A percentile compares a stretch with the other conserved stretches of the same genome.
Evolutionary conservation across 495 filamentous ascomycete species (phyloP).

Genomic region (Monascus purpureus): DNA sequence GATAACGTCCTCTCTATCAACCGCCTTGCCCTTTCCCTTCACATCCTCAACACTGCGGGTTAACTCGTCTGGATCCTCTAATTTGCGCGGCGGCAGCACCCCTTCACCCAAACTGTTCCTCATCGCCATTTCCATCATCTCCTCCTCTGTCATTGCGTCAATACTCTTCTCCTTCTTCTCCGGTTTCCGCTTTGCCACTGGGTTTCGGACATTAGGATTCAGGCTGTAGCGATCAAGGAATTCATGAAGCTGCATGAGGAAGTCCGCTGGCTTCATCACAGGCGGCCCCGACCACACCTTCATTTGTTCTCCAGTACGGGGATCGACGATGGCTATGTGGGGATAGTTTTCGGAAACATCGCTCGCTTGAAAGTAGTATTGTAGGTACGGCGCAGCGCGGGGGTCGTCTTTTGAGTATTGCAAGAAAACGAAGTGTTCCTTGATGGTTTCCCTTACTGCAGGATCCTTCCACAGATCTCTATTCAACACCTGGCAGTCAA

Average conservation of each 20-base stretch:
- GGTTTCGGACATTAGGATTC: slow-evolving; percentile 76
- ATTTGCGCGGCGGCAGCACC: slow-evolving; percentile 19
- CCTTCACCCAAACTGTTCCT: slow-evolving; percentile 58
- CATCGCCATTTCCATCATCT: slow-evolving; percentile 88
- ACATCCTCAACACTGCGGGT: slow-evolving; percentile 47
- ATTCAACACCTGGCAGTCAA: slow-evolving; percentile 86
- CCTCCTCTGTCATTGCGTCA: slow-evolving; percentile 85
- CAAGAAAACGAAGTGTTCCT: slow-evolving; percentile 88
- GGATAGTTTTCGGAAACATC: slow-evolving; percentile 72
- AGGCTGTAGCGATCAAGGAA: slow-evolving; percentile 94
- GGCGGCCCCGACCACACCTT: slow-evolving; percentile 87
- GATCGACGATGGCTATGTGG: slow-evolving; percentile 90
- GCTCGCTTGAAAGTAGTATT: slow-evolving; percentile 73
- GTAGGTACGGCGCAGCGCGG: slow-evolving; percentile 61
- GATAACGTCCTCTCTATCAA: slow-evolving; percentile 27
- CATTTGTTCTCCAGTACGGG: slow-evolving; percentile 90
- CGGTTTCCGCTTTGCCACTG: slow-evolving; percentile 67
- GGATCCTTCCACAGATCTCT: slow-evolving; percentile 88
- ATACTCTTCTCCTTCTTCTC: slow-evolving; percentile 60
- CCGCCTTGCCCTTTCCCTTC: slow-evolving; percentile 53
- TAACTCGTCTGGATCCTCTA: slow-evolving; percentile 69
- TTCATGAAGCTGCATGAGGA: slow-evolving; percentile 82
- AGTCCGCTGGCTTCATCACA: slow-evolving; percentile 61
- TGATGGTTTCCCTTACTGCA: slow-evolving; percentile 61
- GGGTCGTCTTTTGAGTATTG: slow-evolving; percentile 78